These are phyloP conservation scores for Skeletonema costatum DNA, from an alignment of 108 stramenopile species.

Conservation along the genomic window DNA sequence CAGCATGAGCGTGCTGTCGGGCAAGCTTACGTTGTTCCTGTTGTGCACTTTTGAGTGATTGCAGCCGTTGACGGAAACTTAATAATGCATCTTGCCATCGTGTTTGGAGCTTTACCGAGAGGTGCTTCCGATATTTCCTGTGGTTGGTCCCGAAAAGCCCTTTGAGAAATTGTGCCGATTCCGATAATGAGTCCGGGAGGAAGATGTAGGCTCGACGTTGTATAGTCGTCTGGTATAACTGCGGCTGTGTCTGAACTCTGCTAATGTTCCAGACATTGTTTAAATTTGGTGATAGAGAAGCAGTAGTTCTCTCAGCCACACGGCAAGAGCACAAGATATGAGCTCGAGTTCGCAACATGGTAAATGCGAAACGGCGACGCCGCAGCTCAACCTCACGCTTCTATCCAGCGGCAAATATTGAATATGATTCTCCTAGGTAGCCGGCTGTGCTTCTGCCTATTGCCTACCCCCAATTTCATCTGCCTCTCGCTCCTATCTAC, in stretches of 20 bases:
- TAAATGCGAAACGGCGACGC: background rate
- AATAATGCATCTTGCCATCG: slow-evolving; percentile 39
- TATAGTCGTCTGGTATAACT: background rate
- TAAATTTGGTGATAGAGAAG: background rate
- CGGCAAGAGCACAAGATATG: slow-evolving; percentile 1
- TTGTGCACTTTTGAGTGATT: slow-evolving; percentile 3
- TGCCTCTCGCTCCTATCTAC: background rate
- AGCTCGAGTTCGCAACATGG: background rate
- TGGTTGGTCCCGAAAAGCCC: slow-evolving; percentile 1
- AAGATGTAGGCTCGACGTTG: slow-evolving; percentile 45
- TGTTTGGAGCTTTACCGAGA: slow-evolving; percentile 35
- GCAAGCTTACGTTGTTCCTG: slow-evolving; percentile 9
- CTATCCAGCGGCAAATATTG: no score
- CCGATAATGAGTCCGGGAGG: slow-evolving; percentile 35
- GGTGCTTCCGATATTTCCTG: slow-evolving; percentile 11
- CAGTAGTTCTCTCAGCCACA: background rate
- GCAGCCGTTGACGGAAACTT: slow-evolving; percentile 8
- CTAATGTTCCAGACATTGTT: background rate
- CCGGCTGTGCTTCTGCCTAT: background rate
- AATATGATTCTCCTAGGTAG: background rate
- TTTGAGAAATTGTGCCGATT: slow-evolving; percentile 31
- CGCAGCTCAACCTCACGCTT: background rate
- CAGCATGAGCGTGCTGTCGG: slow-evolving; percentile 4
- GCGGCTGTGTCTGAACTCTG: background rate
- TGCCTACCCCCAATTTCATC: background rate